These are phyloP conservation scores for Globisporangium middletonii DNA, from an alignment of 352 stramenopile genomes.

Conservation along the genomic window DNA sequence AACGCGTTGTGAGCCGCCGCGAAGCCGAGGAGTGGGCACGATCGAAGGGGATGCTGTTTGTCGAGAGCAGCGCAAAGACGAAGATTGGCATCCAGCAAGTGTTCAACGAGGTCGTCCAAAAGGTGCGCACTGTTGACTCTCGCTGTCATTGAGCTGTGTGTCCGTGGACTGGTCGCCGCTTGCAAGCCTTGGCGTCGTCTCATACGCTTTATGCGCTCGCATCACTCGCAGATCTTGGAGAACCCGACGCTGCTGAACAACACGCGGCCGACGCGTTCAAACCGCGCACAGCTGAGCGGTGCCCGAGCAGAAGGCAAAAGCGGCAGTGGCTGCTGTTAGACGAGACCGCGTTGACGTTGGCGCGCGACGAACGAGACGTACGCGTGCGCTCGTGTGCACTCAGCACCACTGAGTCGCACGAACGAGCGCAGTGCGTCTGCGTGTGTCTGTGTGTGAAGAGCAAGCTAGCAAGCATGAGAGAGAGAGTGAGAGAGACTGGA, in stretches of 20 bases:
- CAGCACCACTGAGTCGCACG: no score
- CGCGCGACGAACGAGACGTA: no score
- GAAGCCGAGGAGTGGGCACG: conserved; percentile 95
- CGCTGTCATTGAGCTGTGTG: background rate
- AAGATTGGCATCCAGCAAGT: conserved; percentile 93
- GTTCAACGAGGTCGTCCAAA: conserved; percentile 98
- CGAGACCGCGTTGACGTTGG: no score
- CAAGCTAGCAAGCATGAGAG: background rate
- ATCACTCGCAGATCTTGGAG: conserved; percentile 72
- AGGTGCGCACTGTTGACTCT: conserved; percentile 51
- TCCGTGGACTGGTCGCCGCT: background rate
- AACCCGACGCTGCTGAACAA: conserved; percentile 87
- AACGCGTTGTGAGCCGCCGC: conserved; percentile 89
- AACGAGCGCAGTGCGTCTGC: no score
- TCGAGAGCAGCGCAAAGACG: conserved; percentile 97
- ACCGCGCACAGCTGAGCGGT: conserved; percentile 25
- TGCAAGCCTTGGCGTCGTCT: background rate
- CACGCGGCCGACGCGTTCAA: conserved; percentile 49
- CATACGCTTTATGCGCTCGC: no score
- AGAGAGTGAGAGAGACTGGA: background rate
- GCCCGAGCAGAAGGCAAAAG: conserved; percentile 47
- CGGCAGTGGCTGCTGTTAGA: conserved; percentile 26
- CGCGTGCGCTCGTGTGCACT: no score
- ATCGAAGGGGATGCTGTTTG: conserved; percentile 96
- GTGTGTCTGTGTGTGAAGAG: background rate